Conservation (phyloP, 768 basidiomycete genomes). For the Solioccasus polychromus region DNA sequence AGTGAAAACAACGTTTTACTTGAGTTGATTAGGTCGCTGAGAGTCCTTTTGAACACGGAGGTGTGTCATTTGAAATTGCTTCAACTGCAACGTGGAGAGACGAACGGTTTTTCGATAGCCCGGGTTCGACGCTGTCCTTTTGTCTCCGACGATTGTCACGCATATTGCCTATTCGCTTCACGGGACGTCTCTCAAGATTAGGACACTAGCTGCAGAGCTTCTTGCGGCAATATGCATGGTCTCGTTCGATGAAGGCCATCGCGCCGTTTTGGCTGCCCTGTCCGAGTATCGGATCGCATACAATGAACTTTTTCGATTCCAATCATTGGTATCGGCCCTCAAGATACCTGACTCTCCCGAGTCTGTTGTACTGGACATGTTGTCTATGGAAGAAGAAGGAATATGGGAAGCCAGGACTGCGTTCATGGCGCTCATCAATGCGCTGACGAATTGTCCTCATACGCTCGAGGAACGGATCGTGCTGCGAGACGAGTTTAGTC, state of each 20-base stretch:
- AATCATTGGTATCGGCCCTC: constrained; percentile 65
- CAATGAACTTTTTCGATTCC: constrained; percentile 78
- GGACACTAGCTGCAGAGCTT: constrained; percentile 69
- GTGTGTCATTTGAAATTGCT: constrained; percentile 38
- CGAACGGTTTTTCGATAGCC: constrained; percentile 39
- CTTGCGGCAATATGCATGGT: constrained; percentile 83
- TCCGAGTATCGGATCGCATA: constrained; percentile 75
- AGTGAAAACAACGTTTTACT: constrained; percentile 64
- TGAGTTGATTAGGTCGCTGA: constrained; percentile 76
- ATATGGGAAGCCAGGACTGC: constrained; percentile 81
- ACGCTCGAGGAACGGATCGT: constrained; percentile 74
- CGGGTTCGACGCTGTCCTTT: constrained; percentile 68
- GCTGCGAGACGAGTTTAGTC: constrained; percentile 77
- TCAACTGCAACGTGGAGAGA: neutral
- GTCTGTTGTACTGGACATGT: constrained; percentile 30
- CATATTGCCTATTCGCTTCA: constrained; percentile 73
- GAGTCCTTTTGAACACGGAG: constrained; percentile 82
- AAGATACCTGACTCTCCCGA: constrained; percentile 47
- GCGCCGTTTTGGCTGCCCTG: constrained; percentile 69
- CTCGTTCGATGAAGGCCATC: constrained; percentile 67
- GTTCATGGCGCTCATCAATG: constrained; percentile 76
- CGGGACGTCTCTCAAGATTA: constrained; percentile 62
- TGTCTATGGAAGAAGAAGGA: constrained; percentile 58
- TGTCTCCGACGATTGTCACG: constrained; percentile 61
- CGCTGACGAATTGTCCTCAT: constrained; percentile 72